Evolutionary conservation across 2,329 filamentous ascomycete species (phyloP).

Genomic region (Lachnellula cervina): DNA sequence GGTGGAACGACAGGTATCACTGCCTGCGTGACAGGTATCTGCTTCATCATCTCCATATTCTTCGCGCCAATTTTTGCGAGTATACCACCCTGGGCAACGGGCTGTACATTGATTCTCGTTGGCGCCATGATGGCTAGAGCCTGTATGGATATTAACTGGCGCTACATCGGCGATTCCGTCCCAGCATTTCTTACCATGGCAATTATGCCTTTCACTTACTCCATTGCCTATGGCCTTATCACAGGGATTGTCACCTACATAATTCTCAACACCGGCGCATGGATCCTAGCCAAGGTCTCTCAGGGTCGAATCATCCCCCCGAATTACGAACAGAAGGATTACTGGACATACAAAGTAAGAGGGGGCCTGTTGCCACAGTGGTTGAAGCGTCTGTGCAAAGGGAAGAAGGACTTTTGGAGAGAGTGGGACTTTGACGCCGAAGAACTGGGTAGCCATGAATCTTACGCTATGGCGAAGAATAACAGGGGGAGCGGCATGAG

Average conservation of each 20-base stretch:
- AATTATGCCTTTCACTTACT: slow-evolving; percentile 87
- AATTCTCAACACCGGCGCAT: slow-evolving; percentile 67
- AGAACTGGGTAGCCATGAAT: slow-evolving; percentile 10
- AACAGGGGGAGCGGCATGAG: slow-evolving; percentile 11
- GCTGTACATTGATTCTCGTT: slow-evolving; percentile 80
- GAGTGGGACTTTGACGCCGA: slow-evolving; percentile 24
- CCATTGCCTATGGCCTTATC: slow-evolving; percentile 81
- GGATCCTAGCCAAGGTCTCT: slow-evolving; percentile 60
- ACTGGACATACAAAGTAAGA: slow-evolving; percentile 72
- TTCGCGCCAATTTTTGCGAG: slow-evolving; percentile 88
- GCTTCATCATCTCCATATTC: slow-evolving; percentile 84
- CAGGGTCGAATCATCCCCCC: slow-evolving; percentile 67
- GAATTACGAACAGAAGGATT: slow-evolving; percentile 72
- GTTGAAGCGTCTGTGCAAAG: slow-evolving; percentile 56
- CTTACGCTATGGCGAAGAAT: slow-evolving; percentile 12
- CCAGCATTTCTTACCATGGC: slow-evolving; percentile 81
- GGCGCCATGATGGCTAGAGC: slow-evolving; percentile 82
- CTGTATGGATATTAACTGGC: slow-evolving; percentile 83
- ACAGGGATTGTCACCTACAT: slow-evolving; percentile 73
- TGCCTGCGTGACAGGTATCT: slow-evolving; percentile 70
- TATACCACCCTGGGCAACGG: slow-evolving; percentile 85
- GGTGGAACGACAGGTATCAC: slow-evolving; percentile 83
- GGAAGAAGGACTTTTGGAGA: slow-evolving; percentile 23
- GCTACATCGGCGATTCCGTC: slow-evolving; percentile 75
- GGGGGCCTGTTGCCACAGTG: slow-evolving; percentile 72